Base-by-base conservation (phyloP, 352 stramenopile genomes). In the Phytophthora pini region DNA sequence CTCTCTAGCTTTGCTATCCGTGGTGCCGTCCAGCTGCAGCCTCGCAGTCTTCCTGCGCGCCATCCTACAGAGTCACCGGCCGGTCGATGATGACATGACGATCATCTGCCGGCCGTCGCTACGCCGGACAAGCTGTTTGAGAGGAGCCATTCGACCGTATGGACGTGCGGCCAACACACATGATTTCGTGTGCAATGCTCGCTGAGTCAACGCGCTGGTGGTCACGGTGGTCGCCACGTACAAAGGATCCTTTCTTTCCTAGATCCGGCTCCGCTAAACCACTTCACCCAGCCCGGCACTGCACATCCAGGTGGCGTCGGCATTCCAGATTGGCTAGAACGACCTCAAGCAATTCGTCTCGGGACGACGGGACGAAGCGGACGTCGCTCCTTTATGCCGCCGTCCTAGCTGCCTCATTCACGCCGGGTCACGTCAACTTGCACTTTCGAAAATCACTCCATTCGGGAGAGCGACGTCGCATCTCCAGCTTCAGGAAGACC, bases 281-380 rank as follows among this genome's bases (percentile, higher is more conserved):
- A 38, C 61, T 48, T 50, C 26, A 5, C 3, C 31, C 17, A 54
- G 53, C 61, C 52, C 8, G 44, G 52, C 52, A 46, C 52, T 63
- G 52, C 44, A 62, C 52, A n/a, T 17, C 26, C 62, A 70, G 62
- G 62, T 70, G 62, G 62, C 17, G 39, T 20, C 5, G 17, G 48
- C 58, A 60, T 60, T 36, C 34, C 49, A 61, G 29, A 20, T 44
- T 46, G 27, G 22, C 39, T n/a, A 55, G 43, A 54, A 4, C 7
- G n/a, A 26, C 31, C 32, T 70, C 62, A 65, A 70, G 26, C n/a
- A 60, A 56, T 69, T 50, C 32, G 29, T 31, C n/a, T 17, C 8
- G 20, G 56, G 43, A 70, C 62, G 62, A 70, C 62, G 7, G 12
- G 41, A 71, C 63, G 62, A 71, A 71, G 63, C 26, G 11, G 29